phyloP scores from a whole-genome alignment of 495 filamentous ascomycete genomes.

The Hypoxylon perforatum region DNA sequence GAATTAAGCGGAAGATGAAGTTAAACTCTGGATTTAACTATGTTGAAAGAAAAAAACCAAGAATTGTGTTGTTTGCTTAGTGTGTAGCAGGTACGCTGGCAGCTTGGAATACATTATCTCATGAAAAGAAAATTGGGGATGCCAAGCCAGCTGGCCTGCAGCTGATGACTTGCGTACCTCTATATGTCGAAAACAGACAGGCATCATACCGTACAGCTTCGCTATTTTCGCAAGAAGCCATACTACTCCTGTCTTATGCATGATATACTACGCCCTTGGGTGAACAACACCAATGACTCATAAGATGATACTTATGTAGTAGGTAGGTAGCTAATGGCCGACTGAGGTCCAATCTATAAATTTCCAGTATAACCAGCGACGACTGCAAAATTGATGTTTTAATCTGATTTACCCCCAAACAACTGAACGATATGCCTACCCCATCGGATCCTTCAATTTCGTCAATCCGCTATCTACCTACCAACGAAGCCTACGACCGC shows the following conservation, averaged over 20 bases:
- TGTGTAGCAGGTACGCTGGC: too few relatives aligned
- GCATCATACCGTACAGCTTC: too few relatives aligned
- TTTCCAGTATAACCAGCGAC: neutral
- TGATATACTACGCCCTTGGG: constrained; percentile 1
- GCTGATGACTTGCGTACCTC: neutral
- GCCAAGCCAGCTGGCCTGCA: constrained; percentile 10
- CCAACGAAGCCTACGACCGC: constrained; percentile 48
- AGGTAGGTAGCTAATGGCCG: neutral
- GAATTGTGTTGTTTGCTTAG: too few relatives aligned
- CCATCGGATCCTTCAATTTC: constrained; percentile 15
- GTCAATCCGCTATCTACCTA: constrained; percentile 41
- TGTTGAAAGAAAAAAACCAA: too few relatives aligned
- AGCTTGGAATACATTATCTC: neutral
- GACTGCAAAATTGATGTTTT: neutral
- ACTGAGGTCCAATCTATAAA: neutral
- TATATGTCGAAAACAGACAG: too few relatives aligned
- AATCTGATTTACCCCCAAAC: neutral
- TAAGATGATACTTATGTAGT: neutral
- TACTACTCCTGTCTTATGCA: neutral
- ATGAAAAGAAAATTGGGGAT: neutral
- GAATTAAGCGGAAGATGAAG: too few relatives aligned
- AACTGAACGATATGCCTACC: constrained; percentile 13
- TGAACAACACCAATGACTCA: constrained; percentile 22
- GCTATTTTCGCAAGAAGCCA: too few relatives aligned
- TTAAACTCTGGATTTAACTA: too few relatives aligned